A percentile compares a stretch with the other conserved stretches of the same genome.
phyloP scores from a whole-genome alignment of 2,329 filamentous ascomycete species.

The Aurifilum marmelostoma region DNA sequence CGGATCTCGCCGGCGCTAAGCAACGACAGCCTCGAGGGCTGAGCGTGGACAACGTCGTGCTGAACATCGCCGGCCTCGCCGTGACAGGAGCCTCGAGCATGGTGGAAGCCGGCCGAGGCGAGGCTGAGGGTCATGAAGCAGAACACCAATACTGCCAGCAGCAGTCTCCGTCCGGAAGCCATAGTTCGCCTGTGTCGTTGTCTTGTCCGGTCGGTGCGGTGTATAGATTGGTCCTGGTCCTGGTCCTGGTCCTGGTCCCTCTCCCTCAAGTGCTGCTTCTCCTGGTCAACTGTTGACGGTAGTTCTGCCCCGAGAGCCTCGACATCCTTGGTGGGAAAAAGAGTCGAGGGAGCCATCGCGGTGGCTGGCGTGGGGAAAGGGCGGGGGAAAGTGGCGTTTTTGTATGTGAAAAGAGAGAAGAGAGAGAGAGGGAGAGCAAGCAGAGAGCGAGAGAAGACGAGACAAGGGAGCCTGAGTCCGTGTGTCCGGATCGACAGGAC shows the following conservation, averaged over 20 bases:
- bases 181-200: conserved; percentile 29
- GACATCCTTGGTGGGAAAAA: conserved; percentile 21
- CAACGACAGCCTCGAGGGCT: conserved; percentile 38
- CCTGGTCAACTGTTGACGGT: conserved; percentile 26
- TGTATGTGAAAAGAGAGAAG: background rate
- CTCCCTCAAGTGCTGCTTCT: conserved; percentile 29
- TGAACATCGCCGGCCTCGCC: conserved; percentile 14
- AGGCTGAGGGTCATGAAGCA: conserved; percentile 33
- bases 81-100: conserved; percentile 16
- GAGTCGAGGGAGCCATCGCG: conserved; percentile 17
- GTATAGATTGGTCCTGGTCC: conserved; percentile 25
- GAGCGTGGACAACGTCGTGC: conserved; percentile 9
- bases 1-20: conserved; percentile 63
- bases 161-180: conserved; percentile 31
- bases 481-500: conserved; percentile 14
- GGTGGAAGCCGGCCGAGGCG: conserved; percentile 30
- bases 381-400: background rate
- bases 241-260: conserved; percentile 18
- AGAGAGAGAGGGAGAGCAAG: background rate
- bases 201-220: conserved; percentile 13
- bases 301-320: conserved; percentile 25
- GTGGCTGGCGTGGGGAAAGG: conserved; percentile 1
- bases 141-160: conserved; percentile 32
- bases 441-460: background rate
- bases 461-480: conserved; percentile 1